These are phyloP conservation scores for Pythium periplocum DNA, from an alignment of 352 stramenopile genomes.

Conservation along the genomic window DNA sequence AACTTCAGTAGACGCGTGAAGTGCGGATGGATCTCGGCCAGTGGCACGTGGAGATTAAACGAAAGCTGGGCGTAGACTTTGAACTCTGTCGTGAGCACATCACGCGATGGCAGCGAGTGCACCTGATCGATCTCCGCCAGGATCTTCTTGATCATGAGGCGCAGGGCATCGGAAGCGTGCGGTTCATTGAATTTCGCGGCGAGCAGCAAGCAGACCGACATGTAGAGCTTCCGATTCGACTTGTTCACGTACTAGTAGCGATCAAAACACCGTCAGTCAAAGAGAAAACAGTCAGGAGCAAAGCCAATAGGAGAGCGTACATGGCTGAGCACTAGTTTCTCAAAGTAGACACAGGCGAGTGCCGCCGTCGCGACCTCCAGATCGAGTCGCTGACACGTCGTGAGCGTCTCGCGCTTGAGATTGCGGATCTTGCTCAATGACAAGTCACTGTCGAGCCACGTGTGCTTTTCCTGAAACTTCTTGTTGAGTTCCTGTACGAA, in stretches of 20 bases:
- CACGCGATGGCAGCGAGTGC: constrained; percentile 70
- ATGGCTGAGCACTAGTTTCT: constrained; percentile 93
- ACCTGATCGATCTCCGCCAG: constrained; percentile 74
- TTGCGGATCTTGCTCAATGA: constrained; percentile 97
- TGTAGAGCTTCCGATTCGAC: constrained; percentile 93
- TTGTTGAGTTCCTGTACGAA: constrained; percentile 88
- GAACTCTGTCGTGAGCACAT: constrained; percentile 88
- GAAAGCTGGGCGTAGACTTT: constrained; percentile 87
- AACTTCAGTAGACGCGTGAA: constrained; percentile 81
- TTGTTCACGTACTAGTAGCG: constrained; percentile 90
- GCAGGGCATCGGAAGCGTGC: constrained; percentile 57
- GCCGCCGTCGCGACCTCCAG: constrained; percentile 93
- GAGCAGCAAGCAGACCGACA: constrained; percentile 94
- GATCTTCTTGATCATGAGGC: constrained; percentile 57
- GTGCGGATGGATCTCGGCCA: constrained; percentile 79
- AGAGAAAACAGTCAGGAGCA: constrained; percentile 48
- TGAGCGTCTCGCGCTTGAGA: constrained; percentile 87
- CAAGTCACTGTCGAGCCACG: constrained; percentile 85
- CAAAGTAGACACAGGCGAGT: constrained; percentile 95
- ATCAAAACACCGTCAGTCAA: constrained; percentile 5
- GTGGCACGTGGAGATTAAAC: constrained; percentile 83
- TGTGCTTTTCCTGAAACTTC: constrained; percentile 94
- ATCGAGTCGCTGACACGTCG: constrained; percentile 66
- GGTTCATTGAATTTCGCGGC: constrained; percentile 92
- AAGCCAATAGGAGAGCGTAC: constrained; percentile 18